Conservation (phyloP, 441 rosid species). For the Hura crepitans region DNA sequence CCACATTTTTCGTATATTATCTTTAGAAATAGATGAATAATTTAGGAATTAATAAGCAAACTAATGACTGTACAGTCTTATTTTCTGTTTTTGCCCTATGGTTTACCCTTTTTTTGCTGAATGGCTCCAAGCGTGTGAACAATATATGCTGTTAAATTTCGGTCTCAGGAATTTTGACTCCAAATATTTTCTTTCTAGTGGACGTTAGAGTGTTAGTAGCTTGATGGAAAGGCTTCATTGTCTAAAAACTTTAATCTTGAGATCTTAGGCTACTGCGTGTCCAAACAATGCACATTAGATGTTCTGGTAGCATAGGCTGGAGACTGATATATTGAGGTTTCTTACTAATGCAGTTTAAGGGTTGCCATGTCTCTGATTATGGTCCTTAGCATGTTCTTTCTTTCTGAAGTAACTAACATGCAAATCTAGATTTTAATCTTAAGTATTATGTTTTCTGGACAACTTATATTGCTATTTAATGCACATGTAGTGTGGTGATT, state of each 20-base stretch:
- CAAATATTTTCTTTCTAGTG: neutral
- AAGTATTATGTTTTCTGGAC: neutral
- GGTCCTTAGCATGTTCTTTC: neutral
- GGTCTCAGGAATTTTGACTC: neutral
- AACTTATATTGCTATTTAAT: slow-evolving; percentile 11
- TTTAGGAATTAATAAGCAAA: neutral
- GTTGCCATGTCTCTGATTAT: neutral
- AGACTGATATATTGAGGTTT: neutral
- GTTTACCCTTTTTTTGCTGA: neutral
- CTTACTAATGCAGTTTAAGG: neutral
- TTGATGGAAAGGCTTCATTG: neutral
- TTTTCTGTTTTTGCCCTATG: neutral
- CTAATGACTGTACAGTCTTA: neutral
- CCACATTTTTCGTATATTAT: too few relatives aligned
- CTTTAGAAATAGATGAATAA: neutral
- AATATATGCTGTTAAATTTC: neutral
- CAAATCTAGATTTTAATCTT: neutral
- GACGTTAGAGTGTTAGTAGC: neutral
- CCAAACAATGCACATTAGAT: neutral
- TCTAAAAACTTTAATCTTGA: neutral
- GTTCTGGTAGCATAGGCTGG: neutral
- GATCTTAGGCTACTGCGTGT: neutral
- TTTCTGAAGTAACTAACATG: neutral
- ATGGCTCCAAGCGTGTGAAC: neutral
- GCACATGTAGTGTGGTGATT: slow-evolving; percentile 60